Evolutionary conservation across 2,329 filamentous ascomycete genomes (phyloP), one percentile per base, ranked within the genome.

Genomic region (Calcarisporium arbuscula): DNA sequence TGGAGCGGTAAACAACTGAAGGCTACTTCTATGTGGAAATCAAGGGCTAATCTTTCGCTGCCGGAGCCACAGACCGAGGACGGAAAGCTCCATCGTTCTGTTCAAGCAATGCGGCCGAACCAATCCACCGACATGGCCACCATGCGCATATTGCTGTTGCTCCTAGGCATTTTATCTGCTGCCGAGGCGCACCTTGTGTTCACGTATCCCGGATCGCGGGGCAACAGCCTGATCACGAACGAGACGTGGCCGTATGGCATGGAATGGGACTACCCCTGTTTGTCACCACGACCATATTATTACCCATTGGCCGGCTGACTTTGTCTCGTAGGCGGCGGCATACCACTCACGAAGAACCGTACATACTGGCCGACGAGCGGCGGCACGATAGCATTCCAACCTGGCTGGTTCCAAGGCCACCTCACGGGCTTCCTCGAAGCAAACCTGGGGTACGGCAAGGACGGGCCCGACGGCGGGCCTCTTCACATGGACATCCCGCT

Each of bases 201-300:
- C 57, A 80, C 81, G 42, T 94, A 94, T 54, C 88, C n/a, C 87
- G 1, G 85, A 84, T 47, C 90, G 83, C 80, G 72, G n/a, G 88
- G 87, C 45, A 81, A 94, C 67, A 94, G 87, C 56, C 74, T 94
- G 43, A 73, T 82, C 54, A 83, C 81, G 27, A 94, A 87, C 57
- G 77, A 76, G 3, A 79, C 74, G 1, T 92, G 77, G 48, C 88
- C 88, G 2, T 94, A 85, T 47, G 89, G 88, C 62, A 90, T 92
- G 85, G 84, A 94, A 66, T 95, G 88, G 88, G 79, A 81, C 57
- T 95, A 94, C 67, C 88, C 89, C 60, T 95, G 88, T 95, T 68
- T 64, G 85, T 67, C 12, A 5, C 23, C 15, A 5, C 30, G 33
- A 5, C n/a, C 8, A 18, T 22, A 38, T 30, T 36, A 17, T 32